These are phyloP conservation scores for Terana coerulea DNA, from an alignment of 768 basidiomycete genomes.

Conservation along the genomic window DNA sequence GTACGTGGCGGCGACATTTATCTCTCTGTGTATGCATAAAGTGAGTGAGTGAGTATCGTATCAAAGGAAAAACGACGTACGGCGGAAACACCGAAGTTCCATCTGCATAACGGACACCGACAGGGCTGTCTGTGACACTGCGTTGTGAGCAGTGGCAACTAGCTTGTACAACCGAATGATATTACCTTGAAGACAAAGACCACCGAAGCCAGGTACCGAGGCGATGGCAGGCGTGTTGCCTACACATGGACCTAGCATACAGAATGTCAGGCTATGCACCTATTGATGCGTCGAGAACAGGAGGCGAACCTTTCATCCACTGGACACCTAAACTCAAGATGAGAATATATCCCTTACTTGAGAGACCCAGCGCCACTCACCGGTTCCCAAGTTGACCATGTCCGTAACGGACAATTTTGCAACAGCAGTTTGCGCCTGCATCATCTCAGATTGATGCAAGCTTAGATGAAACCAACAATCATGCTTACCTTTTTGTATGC, in stretches of 20 bases:
- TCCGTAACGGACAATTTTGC: slow-evolving; percentile 33
- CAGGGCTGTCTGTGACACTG: slow-evolving; percentile 26
- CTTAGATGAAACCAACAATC: background rate
- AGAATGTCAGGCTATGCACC: background rate
- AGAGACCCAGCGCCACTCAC: slow-evolving; percentile 24
- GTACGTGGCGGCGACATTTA: slow-evolving; percentile 71
- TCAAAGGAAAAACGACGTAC: slow-evolving; percentile 9
- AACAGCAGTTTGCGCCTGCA: slow-evolving; percentile 45
- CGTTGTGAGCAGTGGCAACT: background rate
- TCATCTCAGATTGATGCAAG: too few relatives aligned
- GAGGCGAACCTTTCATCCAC: slow-evolving; percentile 19
- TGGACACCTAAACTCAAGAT: slow-evolving; percentile 11
- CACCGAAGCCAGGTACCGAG: slow-evolving; percentile 19
- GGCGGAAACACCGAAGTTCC: slow-evolving; percentile 40
- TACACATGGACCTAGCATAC: slow-evolving; percentile 22
- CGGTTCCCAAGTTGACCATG: slow-evolving; percentile 31
- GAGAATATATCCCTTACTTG: slow-evolving; percentile 1
- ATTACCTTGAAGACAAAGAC: slow-evolving; percentile 22
- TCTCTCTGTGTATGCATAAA: slow-evolving; percentile 22
- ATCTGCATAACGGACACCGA: slow-evolving; percentile 41
- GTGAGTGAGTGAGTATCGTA: background rate
- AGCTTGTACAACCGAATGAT: background rate
- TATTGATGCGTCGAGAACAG: background rate
- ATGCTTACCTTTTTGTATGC: slow-evolving; percentile 47
- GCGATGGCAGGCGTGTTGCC: slow-evolving; percentile 22